Evolutionary conservation across 805 yeast genomes (phyloP).

Genomic region (Peterozyma toletana): DNA sequence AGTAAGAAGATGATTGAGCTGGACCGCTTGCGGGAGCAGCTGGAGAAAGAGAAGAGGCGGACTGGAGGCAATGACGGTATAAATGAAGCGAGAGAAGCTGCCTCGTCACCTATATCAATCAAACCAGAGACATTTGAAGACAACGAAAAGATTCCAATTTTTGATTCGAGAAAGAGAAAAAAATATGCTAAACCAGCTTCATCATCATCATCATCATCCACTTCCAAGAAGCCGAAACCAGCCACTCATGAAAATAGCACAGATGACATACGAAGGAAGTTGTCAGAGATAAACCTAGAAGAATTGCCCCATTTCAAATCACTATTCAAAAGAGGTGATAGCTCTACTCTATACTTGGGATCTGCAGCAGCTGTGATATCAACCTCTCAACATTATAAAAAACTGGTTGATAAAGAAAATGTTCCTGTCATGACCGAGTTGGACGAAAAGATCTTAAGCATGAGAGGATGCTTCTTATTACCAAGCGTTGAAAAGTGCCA

Average conservation of each 20-base stretch:
- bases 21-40: conserved; percentile 2
- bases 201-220: too few species aligned
- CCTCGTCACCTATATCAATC: not conserved
- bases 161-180: conserved; percentile 7
- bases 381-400: conserved; percentile 39
- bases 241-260: not conserved
- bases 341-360: conserved; percentile 40
- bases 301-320: conserved; percentile 10
- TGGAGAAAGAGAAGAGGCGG: conserved; percentile 5
- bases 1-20: conserved; percentile 17
- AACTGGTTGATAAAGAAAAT: conserved; percentile 20
- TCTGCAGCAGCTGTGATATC: conserved; percentile 41
- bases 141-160: conserved; percentile 10
- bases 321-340: conserved; percentile 12
- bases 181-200: too few species aligned
- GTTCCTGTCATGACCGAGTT: conserved; percentile 20
- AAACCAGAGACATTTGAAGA: conserved; percentile 3
- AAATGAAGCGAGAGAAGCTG: too few species aligned
- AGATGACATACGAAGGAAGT: conserved; percentile 16
- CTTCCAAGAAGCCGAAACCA: not conserved
- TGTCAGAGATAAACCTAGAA: conserved; percentile 17
- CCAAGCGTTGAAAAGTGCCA: conserved; percentile 55
- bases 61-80: not conserved
- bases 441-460: conserved; percentile 56
- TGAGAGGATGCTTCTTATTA: conserved; percentile 63